Conservation (phyloP, 768 basidiomycete species). For the Melanogaster broomeanus region DNA sequence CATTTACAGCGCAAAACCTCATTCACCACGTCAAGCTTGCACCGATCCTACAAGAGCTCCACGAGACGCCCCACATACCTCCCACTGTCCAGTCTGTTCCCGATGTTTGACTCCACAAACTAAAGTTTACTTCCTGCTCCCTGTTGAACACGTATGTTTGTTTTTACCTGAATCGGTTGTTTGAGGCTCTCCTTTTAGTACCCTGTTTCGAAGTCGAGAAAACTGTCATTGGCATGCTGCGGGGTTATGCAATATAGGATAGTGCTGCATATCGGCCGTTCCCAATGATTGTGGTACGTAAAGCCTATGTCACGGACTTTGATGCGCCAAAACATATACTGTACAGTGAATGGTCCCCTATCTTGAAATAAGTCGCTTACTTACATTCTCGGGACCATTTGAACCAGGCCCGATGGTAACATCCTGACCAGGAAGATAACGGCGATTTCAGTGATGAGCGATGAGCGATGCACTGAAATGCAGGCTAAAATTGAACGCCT, state of each 20-base stretch:
- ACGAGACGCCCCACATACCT: constrained; percentile 31
- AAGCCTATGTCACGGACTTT: constrained; percentile 27
- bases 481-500: neutral
- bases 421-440: constrained; percentile 34
- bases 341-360: constrained; percentile 25
- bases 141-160: no score
- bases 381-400: no score
- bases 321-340: no score
- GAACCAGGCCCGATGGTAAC: no score
- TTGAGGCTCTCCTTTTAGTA: constrained; percentile 37
- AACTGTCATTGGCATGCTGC: constrained; percentile 29
- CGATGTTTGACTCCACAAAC: constrained; percentile 25
- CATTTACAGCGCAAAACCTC: constrained; percentile 35
- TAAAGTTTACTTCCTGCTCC: constrained; percentile 35
- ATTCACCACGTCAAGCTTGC: constrained; percentile 17
- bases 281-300: no score
- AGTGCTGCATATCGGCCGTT: no score
- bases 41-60: constrained; percentile 38
- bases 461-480: constrained; percentile 9
- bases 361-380: no score
- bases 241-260: constrained; percentile 33
- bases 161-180: constrained; percentile 30
- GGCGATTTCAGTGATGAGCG: constrained; percentile 4
- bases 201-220: constrained; percentile 40
- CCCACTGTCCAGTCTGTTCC: constrained; percentile 31